Conservation (phyloP, 495 filamentous ascomycete species). For the Talaromyces borbonicus region DNA sequence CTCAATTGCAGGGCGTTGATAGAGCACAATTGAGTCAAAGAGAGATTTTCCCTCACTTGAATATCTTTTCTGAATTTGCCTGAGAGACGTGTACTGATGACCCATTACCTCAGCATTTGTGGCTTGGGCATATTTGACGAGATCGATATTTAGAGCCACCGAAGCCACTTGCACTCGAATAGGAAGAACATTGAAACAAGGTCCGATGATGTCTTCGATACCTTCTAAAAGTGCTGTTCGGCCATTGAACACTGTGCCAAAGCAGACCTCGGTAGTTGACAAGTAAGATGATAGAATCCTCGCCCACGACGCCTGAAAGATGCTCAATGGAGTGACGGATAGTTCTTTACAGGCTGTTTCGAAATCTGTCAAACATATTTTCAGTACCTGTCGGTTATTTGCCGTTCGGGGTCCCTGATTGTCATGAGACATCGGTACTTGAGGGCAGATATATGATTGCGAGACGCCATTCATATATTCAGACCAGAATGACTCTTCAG, state of each 20-base stretch:
- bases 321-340: conserved; percentile 50
- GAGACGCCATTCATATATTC: conserved; percentile 37
- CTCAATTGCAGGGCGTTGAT: conserved; percentile 45
- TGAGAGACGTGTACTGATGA: conserved; percentile 60
- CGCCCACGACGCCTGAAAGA: conserved; percentile 63
- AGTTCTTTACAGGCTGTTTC: conserved; percentile 35
- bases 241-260: conserved; percentile 71
- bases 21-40: conserved; percentile 68
- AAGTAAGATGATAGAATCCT: conserved; percentile 43
- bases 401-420: conserved; percentile 12
- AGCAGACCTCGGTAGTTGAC: conserved; percentile 56
- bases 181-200: conserved; percentile 80
- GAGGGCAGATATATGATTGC: conserved; percentile 34
- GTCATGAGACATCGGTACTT: conserved; percentile 6
- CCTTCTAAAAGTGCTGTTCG: conserved; percentile 52
- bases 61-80: conserved; percentile 45
- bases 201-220: conserved; percentile 60
- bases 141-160: conserved; percentile 34
- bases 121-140: conserved; percentile 42
- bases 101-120: conserved; percentile 47
- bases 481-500: conserved; percentile 54
- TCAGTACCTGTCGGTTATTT: conserved; percentile 11
- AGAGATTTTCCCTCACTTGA: conserved; percentile 28
- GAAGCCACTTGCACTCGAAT: conserved; percentile 44
- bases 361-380: conserved; percentile 31